Base-by-base conservation (phyloP, 495 filamentous ascomycete genomes). In the Lentithecium fluviatile region DNA sequence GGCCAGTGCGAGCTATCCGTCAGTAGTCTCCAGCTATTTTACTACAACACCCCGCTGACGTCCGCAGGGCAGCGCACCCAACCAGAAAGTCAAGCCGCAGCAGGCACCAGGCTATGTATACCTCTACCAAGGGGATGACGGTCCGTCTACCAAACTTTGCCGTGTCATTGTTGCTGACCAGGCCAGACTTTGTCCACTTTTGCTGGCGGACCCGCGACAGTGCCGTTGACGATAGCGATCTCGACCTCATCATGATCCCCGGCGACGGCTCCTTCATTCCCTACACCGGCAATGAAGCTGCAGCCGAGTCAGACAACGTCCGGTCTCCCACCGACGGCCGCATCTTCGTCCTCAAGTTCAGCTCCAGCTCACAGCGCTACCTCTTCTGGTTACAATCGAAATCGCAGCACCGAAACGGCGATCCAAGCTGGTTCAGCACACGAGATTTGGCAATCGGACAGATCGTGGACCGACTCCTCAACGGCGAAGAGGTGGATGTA, bases 351-450 rank as follows among this genome's bases (percentile, higher is more conserved):
- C 82, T 99, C 71, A 97, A 95, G 74, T 99, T 99, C 77, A 80
- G 82, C 26, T 96, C 92, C n/a, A 93, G 88, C 59, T 94, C 90
- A 34, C 84, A 90, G 74, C 85, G 91, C 52, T 83, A 97, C 72
- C 80, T 97, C 26, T 99, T 96, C 80, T 99, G 92, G 90, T 79
- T 99, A 60, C 95, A 99, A 76, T 90, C 87, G 6, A 91, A 89
- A 69, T 79, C 83, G 8, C 91, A 97, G 75, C 84, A 89, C 49
- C 80, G 83, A 40, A 78, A 76, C 60, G 86, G 88, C n/a, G 83
- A 90, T 66, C 77, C 82, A 0, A 80, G 80, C 74, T 91, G 83
- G 81, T 90, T 92, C 76, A 93, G 88, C 67, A 82, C 85, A 32
- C 78, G 91, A 38, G 92, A 96, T 70, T 73, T 84, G 32, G 89